A percentile compares a stretch with the other conserved stretches of the same genome.
These are phyloP conservation scores for Paraconiothyrium brasiliense DNA, from an alignment of 2,329 filamentous ascomycete genomes.

Conservation along the genomic window DNA sequence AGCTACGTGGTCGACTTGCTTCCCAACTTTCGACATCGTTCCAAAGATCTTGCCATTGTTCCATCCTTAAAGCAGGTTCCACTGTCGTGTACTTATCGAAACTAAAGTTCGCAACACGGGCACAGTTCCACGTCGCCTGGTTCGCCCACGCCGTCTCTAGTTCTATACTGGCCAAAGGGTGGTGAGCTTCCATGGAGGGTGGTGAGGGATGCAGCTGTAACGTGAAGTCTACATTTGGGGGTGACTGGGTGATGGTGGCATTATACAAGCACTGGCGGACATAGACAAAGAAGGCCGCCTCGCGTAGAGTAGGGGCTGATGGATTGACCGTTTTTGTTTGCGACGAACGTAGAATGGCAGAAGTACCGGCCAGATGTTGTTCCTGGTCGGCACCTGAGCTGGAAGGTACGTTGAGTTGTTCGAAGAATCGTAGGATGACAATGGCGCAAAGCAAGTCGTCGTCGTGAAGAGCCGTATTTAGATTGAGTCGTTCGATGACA, in stretches of 20 bases:
- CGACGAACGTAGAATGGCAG: slow-evolving; percentile 42
- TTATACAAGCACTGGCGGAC: slow-evolving; percentile 46
- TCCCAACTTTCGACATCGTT: slow-evolving; percentile 36
- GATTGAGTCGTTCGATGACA: slow-evolving; percentile 41
- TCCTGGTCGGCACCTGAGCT: slow-evolving; percentile 41
- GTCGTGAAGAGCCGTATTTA: slow-evolving; percentile 38
- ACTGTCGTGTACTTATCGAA: slow-evolving; percentile 31
- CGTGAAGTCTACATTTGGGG: slow-evolving; percentile 41
- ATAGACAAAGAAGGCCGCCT: slow-evolving; percentile 47
- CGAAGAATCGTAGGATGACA: slow-evolving; percentile 44
- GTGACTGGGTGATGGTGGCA: slow-evolving; percentile 43
- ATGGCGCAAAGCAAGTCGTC: slow-evolving; percentile 43
- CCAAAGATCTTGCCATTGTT: slow-evolving; percentile 36
- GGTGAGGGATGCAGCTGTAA: slow-evolving; percentile 37
- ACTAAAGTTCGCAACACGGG: slow-evolving; percentile 41
- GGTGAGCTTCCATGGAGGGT: slow-evolving; percentile 31
- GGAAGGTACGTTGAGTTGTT: slow-evolving; percentile 41
- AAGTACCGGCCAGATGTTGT: slow-evolving; percentile 41
- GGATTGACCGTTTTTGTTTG: slow-evolving; percentile 40
- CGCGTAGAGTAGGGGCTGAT: slow-evolving; percentile 42
- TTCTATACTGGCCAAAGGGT: slow-evolving; percentile 36
- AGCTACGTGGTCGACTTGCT: slow-evolving; percentile 33
- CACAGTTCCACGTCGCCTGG: slow-evolving; percentile 45
- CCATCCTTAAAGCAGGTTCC: slow-evolving; percentile 23
- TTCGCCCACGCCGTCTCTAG: slow-evolving; percentile 46